Evolutionary conservation across 2,329 filamentous ascomycete genomes (phyloP), one percentile per base, ranked within the genome.

Genomic region (Xylaria polymorpha): DNA sequence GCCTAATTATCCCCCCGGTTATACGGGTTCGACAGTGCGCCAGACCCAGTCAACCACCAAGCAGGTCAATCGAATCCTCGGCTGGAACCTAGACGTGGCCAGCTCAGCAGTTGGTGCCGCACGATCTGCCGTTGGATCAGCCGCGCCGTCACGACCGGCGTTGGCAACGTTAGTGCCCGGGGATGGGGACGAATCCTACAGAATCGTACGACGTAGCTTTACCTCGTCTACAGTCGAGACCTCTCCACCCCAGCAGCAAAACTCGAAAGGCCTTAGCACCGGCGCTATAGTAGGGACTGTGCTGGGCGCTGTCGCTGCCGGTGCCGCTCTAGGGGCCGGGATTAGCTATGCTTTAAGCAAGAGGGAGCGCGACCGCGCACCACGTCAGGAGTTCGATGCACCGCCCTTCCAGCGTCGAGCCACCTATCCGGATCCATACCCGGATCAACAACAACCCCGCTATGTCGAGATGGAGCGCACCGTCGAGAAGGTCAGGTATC

Each of bases 201-300:
- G 71, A 29, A 50, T 77, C n/a, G 65, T 79, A 46, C 75, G 74
- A 53, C 79, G 77, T 69, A 80, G 76, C 63, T 74, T 79, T 66
- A 81, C 80, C n/a, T 80, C 79, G 1, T 80, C 81, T 0, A 77
- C 68, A 1, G 65, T 79, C 46, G 78, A 79, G 68, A 55, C 73
- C 8, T 62, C 76, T 15, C 66, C 73, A 4, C 57, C 73, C 74
- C 79, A 35, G 75, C 55, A 65, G 22, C 35, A 71, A 20, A 29
- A 53, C 14, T 61, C 71, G 25, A 72, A 73, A 60, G 74, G 73
- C 15, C 48, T 72, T 18, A 70, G 83, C 69, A 80, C 77, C 61
- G 90, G 90, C 73, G 87, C 88, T 22, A 85, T 94, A 50, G 85
- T 96, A 55, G 92, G 93, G 8, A 91, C 92, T 8, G 83, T 97